These are phyloP conservation scores for Clathrospora elynae DNA, from an alignment of 2,329 filamentous ascomycete species.

Conservation along the genomic window DNA sequence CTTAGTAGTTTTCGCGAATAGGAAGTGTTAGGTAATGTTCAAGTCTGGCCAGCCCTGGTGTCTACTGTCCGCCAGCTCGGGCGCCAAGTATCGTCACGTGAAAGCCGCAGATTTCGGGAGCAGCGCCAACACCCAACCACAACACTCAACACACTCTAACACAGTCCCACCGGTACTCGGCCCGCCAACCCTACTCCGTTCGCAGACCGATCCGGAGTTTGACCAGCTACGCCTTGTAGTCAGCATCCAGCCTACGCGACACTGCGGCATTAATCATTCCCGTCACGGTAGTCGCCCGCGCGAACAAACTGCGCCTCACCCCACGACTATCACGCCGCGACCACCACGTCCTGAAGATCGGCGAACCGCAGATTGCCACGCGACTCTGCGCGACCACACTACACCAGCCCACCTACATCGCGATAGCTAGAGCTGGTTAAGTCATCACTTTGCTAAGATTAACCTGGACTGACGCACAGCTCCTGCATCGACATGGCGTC, in stretches of 20 bases:
- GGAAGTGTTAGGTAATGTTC: no score
- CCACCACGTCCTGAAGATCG: not conserved
- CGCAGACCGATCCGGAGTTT: constrained; percentile 21
- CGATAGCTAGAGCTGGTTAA: constrained; percentile 24
- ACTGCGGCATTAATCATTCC: constrained; percentile 23
- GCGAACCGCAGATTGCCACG: constrained; percentile 2
- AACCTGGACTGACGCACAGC: constrained; percentile 22
- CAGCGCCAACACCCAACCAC: constrained; percentile 14
- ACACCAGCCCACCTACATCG: constrained; percentile 12
- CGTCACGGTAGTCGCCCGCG: constrained; percentile 6
- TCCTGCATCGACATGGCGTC: constrained; percentile 23
- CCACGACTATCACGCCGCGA: constrained; percentile 4
- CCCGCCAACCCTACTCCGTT: constrained; percentile 27
- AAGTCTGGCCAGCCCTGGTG: no score
- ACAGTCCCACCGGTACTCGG: constrained; percentile 27
- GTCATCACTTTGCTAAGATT: constrained; percentile 26
- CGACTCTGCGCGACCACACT: constrained; percentile 4
- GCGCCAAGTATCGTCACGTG: no score
- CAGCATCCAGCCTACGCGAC: constrained; percentile 16
- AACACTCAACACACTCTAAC: constrained; percentile 13
- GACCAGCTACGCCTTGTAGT: constrained; percentile 12
- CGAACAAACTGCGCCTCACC: constrained; percentile 10
- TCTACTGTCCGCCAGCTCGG: no score
- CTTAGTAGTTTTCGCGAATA: no score
- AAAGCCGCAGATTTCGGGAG: no score